Evolutionary conservation across 139 green algal genomes (phyloP), one percentile per base, ranked within the genome.

Genomic region (Diplosphaera chodatii): DNA sequence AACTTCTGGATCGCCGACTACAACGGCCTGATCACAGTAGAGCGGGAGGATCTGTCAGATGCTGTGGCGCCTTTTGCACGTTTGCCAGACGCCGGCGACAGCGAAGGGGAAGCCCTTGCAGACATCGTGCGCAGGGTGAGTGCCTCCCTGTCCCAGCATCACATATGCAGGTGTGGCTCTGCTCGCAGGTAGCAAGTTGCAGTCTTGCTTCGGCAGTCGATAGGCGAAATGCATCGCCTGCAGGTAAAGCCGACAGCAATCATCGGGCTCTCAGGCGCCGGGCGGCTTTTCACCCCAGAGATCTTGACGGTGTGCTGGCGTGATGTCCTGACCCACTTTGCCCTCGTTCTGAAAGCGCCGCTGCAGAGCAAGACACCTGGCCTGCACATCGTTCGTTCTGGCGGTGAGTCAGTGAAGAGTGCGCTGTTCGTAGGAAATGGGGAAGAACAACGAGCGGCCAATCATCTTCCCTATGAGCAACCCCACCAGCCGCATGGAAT

Each of bases 401-500:
- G 10, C 37, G 8, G 8, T 48, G 37, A 20, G 37, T 48, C 55
- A 63, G 25, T 10, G 10, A 63, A 63, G 22, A 16, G 10, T 29
- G 15, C 33, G 40, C 6, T 59, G 10, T 69, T 67, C 86, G 32
- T 31, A 77, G 40, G 79, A 79, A 27, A 86, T 96, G 88, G 79
- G 77, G 0, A 37, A 64, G 67, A 77, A 74, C 72, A 86, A 86
- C 71, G 74, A 90, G 41, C 83, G 80, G 1, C 93, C 93, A n/a
- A 80, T 97, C 74, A 90, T 98, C 67, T 93, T 97, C 74, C 86
- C 93, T 5, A 82, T 98, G n/a, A 93, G 84, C 74, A 98, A 98
- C 80, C 93, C 93, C 33, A 98, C 91, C 22, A 79, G 59, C 56
- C 88, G 91, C 68, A 76, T 87, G 13, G 93, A 98, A 85, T 96